These are phyloP conservation scores for Serendipita indica DNA, from an alignment of 768 basidiomycete species.

Conservation along the genomic window DNA sequence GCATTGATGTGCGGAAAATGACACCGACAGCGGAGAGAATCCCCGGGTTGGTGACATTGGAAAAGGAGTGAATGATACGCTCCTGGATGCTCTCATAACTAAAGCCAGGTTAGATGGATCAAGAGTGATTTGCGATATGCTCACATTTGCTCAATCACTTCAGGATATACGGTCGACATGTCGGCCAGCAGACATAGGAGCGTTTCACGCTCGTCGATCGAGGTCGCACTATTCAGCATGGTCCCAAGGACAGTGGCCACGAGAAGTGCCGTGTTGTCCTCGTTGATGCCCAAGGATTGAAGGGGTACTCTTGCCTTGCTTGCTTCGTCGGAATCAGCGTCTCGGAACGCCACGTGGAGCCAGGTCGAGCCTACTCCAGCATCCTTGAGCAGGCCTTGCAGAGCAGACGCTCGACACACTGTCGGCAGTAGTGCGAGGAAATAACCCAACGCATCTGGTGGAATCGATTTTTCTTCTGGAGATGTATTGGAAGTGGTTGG, in stretches of 20 bases:
- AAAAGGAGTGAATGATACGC: conserved; percentile 55
- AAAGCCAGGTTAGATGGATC: conserved; percentile 9
- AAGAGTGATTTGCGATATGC: conserved; percentile 22
- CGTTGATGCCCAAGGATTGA: conserved; percentile 43
- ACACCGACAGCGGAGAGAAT: conserved; percentile 61
- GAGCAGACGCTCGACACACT: conserved; percentile 41
- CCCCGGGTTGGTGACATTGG: conserved; percentile 51
- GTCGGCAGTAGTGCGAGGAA: conserved; percentile 65
- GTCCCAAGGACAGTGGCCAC: conserved; percentile 60
- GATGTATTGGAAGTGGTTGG: conserved; percentile 15
- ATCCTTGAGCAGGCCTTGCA: conserved; percentile 47
- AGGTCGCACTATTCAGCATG: conserved; percentile 59
- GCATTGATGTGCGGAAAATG: conserved; percentile 55
- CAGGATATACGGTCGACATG: conserved; percentile 50
- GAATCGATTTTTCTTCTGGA: conserved; percentile 26
- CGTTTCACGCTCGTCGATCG: conserved; percentile 68
- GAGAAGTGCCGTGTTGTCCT: conserved; percentile 52
- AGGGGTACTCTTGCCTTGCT: conserved; percentile 40
- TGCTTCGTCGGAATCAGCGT: conserved; percentile 26
- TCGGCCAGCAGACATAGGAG: conserved; percentile 64
- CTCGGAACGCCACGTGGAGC: conserved; percentile 20
- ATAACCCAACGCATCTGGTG: conserved; percentile 53
- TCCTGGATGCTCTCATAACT: conserved; percentile 70
- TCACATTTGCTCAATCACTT: conserved; percentile 56
- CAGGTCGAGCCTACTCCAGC: conserved; percentile 39